Base-by-base conservation (phyloP, 2,329 filamentous ascomycete species). In the Botrytis cinerea region DNA sequence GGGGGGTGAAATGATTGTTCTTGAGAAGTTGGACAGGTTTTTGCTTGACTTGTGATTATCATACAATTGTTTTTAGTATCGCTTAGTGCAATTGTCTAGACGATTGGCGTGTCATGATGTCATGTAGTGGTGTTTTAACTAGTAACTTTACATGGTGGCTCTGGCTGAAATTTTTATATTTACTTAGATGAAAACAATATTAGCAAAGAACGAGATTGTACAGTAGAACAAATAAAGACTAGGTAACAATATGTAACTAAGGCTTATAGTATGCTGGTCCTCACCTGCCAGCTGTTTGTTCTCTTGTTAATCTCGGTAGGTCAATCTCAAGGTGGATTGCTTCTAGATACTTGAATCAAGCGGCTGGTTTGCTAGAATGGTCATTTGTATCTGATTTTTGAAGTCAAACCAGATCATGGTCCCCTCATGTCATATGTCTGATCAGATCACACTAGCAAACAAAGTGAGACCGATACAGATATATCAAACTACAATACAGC, bases 31-130 rank as follows among this genome's bases (percentile, higher is more conserved):
- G 38, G 38, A 9, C 7, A 38, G 8, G 5, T 1, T 38, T 38
- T 38, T 38, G 7, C 7, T 38, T 38, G 38, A 38, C 38, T 38
- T 38, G 38, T 38, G 38, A 0, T 38, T 38, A 38, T 38, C 38
- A 1, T 38, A 38, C 38, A 38, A 38, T 6, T 38, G 38, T 38
- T 38, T 38, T 38, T 9, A 38, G 38, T 38, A 9, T 38, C 38
- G 38, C 38, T 38, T 38, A 9, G 38, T 38, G 38, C 38, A 38
- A 9, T 38, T 38, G 38, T 38, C 38, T 38, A 38, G 38, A 38
- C 38, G 38, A n/a, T 1, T n/a, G 25, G 10, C 14, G 2, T n/a
- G 14, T n/a, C 12, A 0, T 51, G 10, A n/a, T n/a, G 12, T 1
- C 25, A n/a, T 51, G 10, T 16, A 7, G 2, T 51, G 25, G 12